Percentiles rank a stretch among this genome's conserved stretches.
These are phyloP conservation scores for Vinca minor DNA, from an alignment of 257 asterid genomes.

Conservation along the genomic window DNA sequence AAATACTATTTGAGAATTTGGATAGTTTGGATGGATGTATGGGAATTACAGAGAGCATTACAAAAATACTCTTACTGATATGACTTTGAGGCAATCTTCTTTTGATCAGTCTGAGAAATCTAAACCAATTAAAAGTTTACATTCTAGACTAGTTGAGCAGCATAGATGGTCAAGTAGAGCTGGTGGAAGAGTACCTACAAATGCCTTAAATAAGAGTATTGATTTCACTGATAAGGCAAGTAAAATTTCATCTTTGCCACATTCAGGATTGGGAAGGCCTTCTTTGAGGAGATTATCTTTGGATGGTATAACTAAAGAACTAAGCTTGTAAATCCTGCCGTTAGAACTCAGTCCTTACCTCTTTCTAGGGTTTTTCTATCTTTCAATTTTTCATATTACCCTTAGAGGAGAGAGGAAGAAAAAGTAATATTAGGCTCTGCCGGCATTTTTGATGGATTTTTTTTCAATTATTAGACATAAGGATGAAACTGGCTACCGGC, in stretches of 20 bases:
- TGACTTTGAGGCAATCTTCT: conserved; percentile 45
- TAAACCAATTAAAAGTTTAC: conserved; percentile 47
- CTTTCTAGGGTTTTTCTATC: no score
- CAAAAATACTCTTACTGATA: conserved; percentile 42
- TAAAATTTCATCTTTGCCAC: conserved; percentile 28
- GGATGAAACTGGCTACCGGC: no score
- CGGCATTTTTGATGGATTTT: no score
- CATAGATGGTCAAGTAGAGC: conserved; percentile 69
- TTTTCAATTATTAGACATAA: no score
- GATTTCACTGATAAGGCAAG: conserved; percentile 44
- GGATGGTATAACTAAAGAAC: conserved; percentile 45
- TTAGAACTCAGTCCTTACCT: conserved; percentile 41
- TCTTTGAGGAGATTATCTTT: conserved; percentile 55
- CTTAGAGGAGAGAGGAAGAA: no score
- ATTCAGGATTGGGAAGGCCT: conserved; percentile 27
- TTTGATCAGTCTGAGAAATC: conserved; percentile 67
- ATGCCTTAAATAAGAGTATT: conserved; percentile 32
- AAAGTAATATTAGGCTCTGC: no score
- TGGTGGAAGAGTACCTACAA: conserved; percentile 37
- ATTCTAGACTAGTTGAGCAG: conserved; percentile 56
- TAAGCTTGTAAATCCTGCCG: conserved; percentile 33
- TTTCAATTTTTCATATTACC: no score
- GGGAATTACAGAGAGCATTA: conserved; percentile 40
- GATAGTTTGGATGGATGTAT: conserved; percentile 55
- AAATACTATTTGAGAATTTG: conserved; percentile 28